Conservation (phyloP, 345 rosid species). For the Acer campestre region DNA sequence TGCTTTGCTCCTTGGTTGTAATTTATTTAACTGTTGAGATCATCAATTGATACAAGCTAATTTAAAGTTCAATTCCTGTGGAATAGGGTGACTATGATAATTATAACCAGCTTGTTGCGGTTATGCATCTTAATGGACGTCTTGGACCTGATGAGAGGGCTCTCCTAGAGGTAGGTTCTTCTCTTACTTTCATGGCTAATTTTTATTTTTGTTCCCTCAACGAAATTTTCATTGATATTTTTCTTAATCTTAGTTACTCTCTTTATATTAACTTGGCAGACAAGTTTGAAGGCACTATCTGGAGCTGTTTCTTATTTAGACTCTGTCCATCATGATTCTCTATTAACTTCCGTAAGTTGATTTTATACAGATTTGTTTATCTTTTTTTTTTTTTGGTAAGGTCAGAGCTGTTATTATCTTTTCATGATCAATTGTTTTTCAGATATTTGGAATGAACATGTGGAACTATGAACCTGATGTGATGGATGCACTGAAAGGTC, state of each 20-base stretch:
- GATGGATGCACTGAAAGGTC: conserved; percentile 69
- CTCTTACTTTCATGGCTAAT: neutral
- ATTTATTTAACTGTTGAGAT: neutral
- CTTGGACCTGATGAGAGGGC: conserved; percentile 63
- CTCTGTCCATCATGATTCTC: conserved; percentile 48
- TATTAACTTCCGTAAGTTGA: conserved; percentile 67
- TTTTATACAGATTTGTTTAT: neutral
- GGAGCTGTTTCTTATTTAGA: conserved; percentile 76
- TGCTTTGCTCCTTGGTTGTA: no score
- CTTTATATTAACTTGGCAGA: conserved; percentile 39
- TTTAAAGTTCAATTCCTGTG: conserved; percentile 5
- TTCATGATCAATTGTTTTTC: conserved; percentile 16
- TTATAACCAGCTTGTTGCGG: conserved; percentile 67
- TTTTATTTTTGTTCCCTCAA: neutral
- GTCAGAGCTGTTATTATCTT: conserved; percentile 11
- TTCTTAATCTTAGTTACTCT: neutral
- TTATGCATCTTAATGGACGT: conserved; percentile 47
- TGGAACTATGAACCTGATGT: conserved; percentile 69
- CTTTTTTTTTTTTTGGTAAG: neutral
- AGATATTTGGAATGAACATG: conserved; percentile 78
- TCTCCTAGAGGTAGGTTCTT: conserved; percentile 60
- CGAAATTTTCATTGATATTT: neutral
- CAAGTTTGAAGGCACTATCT: conserved; percentile 65
- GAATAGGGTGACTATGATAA: conserved; percentile 55
- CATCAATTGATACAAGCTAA: neutral